Evolutionary conservation across 2,329 filamentous ascomycete species (phyloP).

Genomic region (Lachnellula cervina): DNA sequence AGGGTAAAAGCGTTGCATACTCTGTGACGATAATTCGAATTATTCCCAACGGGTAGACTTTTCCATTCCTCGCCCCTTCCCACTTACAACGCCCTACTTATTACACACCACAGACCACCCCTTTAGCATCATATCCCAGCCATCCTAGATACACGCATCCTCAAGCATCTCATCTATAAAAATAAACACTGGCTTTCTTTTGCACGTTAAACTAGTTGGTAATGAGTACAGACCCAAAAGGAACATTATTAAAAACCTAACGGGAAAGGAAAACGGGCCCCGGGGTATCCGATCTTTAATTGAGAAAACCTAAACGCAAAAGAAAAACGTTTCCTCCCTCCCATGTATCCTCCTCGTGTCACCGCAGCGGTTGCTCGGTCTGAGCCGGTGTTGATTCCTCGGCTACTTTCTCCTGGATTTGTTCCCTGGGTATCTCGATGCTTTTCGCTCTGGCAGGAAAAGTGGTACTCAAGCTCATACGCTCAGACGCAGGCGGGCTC

Average conservation of each 20-base stretch:
- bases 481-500: conserved; percentile 25
- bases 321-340: background rate
- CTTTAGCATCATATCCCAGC: no score
- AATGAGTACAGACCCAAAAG: no score
- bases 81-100: no score
- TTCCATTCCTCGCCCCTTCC: no score
- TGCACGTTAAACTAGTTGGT: no score
- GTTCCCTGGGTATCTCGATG: conserved; percentile 25
- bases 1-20: no score
- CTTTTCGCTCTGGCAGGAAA: conserved; percentile 24
- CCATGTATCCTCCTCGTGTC: conserved; percentile 1
- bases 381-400: conserved; percentile 11
- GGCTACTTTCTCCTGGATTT: conserved; percentile 14
- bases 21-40: no score
- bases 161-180: no score
- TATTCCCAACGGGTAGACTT: no score
- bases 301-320: conserved; percentile 5
- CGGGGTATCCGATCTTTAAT: conserved; percentile 24
- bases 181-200: background rate
- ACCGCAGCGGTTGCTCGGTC: background rate
- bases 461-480: conserved; percentile 17
- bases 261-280: conserved; percentile 8
- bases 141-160: no score
- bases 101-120: no score
- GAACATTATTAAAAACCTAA: no score